Evolutionary conservation across 2,329 filamentous ascomycete genomes (phyloP).

Genomic region (Alternaria panax): DNA sequence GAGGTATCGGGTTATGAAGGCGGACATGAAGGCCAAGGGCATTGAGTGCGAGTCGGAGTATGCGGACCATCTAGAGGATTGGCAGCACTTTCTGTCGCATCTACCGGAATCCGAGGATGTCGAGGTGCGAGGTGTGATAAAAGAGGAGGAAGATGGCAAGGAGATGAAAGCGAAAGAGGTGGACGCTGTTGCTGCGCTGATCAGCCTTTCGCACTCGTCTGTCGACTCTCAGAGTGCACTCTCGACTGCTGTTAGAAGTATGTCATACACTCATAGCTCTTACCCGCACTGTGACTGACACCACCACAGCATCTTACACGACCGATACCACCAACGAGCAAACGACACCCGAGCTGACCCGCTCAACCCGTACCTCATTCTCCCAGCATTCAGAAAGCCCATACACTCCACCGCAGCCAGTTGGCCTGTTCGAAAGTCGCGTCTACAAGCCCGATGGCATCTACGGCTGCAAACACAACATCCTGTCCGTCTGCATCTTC

Average conservation of each 20-base stretch:
- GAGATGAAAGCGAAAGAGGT: not conserved
- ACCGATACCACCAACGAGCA: not conserved
- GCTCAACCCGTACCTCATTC: not conserved
- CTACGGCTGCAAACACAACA: not conserved
- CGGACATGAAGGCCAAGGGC: constrained; percentile 2
- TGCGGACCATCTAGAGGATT: constrained; percentile 10
- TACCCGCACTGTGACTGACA: not conserved
- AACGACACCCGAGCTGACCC: not conserved
- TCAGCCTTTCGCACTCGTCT: not conserved
- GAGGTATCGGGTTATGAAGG: constrained; percentile 16
- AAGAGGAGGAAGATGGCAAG: not conserved
- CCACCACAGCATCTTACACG: not conserved
- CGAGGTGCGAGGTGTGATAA: not conserved
- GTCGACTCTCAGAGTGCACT: not conserved
- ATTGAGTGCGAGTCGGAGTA: constrained; percentile 3
- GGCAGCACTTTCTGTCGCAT: constrained; percentile 9
- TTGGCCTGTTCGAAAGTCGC: not conserved
- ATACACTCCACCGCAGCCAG: not conserved
- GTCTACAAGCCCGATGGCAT: not conserved
- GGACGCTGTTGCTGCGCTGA: constrained; percentile 9
- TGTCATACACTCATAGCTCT: not conserved
- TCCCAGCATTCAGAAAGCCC: not conserved
- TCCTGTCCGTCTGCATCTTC: too few relatives aligned
- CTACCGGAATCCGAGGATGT: not conserved
- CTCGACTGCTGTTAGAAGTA: not conserved